Conservation (phyloP, 140 eudicot genomes). For the Eryngium alpinum region DNA sequence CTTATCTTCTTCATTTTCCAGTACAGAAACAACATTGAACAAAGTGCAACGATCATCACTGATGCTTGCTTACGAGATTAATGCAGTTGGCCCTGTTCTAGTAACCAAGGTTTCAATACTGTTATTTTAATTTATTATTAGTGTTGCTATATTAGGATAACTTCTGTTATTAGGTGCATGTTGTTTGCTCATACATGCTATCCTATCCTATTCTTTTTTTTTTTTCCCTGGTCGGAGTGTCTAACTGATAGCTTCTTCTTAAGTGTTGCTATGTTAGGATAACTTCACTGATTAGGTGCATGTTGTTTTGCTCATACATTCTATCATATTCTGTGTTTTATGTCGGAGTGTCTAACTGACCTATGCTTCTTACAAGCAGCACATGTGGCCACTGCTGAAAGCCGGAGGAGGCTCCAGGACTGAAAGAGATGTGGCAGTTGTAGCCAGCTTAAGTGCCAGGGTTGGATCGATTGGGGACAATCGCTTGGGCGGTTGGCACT, state of each 20-base stretch:
- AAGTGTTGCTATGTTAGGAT: background rate
- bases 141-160: background rate
- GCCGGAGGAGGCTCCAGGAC: conserved; percentile 75
- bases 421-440: conserved; percentile 60
- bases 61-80: conserved; percentile 80
- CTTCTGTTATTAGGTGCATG: background rate
- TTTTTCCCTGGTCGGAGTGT: background rate
- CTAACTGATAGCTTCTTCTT: no score
- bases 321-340: background rate
- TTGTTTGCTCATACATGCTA: background rate
- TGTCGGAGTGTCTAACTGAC: background rate
- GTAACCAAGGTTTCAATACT: conserved; percentile 63
- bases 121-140: no score
- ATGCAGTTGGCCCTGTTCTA: conserved; percentile 86
- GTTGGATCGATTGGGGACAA: conserved; percentile 94
- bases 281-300: background rate
- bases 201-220: background rate
- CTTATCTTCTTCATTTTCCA: conserved; percentile 24
- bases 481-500: conserved; percentile 91
- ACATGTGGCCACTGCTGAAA: conserved; percentile 97
- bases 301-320: background rate
- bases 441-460: conserved; percentile 93
- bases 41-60: conserved; percentile 72
- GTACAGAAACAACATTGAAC: conserved; percentile 83
- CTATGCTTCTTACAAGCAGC: conserved; percentile 40